phyloP scores from a whole-genome alignment of 2,329 filamentous ascomycete species.

The Leptosphaerulina australis region DNA sequence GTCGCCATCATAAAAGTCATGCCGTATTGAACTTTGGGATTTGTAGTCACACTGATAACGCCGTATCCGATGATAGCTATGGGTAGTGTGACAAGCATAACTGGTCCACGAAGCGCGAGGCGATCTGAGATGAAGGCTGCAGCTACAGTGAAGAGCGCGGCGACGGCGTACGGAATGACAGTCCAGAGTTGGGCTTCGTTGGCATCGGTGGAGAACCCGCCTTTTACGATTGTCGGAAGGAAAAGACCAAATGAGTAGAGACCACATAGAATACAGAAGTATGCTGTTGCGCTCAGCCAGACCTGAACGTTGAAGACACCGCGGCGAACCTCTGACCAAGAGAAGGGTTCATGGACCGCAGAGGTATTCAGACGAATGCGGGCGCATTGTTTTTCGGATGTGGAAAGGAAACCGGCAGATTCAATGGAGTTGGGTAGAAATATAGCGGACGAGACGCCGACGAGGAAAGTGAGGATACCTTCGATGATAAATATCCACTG shows the following conservation, averaged over 20 bases:
- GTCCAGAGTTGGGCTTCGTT: conserved; percentile 68
- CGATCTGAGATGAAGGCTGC: conserved; percentile 66
- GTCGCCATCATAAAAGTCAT: conserved; percentile 73
- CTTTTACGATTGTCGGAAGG: conserved; percentile 68
- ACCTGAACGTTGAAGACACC: conserved; percentile 65
- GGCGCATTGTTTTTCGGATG: conserved; percentile 59
- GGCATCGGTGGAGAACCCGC: conserved; percentile 60
- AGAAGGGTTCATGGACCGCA: conserved; percentile 55
- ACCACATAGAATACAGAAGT: conserved; percentile 64
- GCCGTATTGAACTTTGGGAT: conserved; percentile 62
- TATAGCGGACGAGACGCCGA: conserved; percentile 60
- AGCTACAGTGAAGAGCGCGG: conserved; percentile 58
- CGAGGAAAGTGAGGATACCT: conserved; percentile 60
- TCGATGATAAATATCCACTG: conserved; percentile 69
- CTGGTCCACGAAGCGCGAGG: conserved; percentile 62
- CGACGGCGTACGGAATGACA: conserved; percentile 68
- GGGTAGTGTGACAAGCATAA: conserved; percentile 68
- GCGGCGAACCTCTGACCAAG: conserved; percentile 67
- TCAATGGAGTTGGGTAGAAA: conserved; percentile 63
- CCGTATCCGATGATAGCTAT: conserved; percentile 70
- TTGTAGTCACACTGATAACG: conserved; percentile 63
- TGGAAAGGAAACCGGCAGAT: conserved; percentile 60
- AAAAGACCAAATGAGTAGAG: conserved; percentile 70
- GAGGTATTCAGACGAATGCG: conserved; percentile 52
- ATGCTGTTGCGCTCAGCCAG: conserved; percentile 67